Percentiles rank a stretch among this genome's conserved stretches.
phyloP scores from a whole-genome alignment of 805 yeast genomes.

The Kuraishia piskuri region DNA sequence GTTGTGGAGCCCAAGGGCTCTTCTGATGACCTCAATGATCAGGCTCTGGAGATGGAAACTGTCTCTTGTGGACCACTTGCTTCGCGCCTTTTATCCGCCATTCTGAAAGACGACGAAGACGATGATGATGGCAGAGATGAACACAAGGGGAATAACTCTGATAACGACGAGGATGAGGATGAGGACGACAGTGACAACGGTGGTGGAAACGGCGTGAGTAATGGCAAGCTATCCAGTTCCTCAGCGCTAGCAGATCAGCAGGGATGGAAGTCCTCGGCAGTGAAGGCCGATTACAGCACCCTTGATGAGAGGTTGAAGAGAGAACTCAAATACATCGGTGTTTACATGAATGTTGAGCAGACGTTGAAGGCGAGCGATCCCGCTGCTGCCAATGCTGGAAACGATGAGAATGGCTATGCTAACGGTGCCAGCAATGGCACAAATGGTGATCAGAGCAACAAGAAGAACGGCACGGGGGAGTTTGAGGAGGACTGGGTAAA shows the following conservation, averaged over 20 bases:
- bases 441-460: slow-evolving; percentile 10
- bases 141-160: slow-evolving; percentile 1
- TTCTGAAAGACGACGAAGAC: slow-evolving; percentile 38
- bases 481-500: slow-evolving; percentile 64
- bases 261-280: slow-evolving; percentile 37
- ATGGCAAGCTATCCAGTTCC: slow-evolving; percentile 10
- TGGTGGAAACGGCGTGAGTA: slow-evolving; percentile 8
- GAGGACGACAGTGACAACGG: slow-evolving; percentile 11
- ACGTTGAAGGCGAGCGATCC: slow-evolving; percentile 19
- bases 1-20: slow-evolving; percentile 35
- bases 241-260: slow-evolving; percentile 29
- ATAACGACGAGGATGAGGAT: slow-evolving; percentile 13
- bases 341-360: slow-evolving; percentile 57
- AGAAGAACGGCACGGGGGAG: slow-evolving; percentile 11
- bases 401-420: slow-evolving; percentile 12
- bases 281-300: slow-evolving; percentile 59
- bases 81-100: slow-evolving; percentile 74
- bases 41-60: slow-evolving; percentile 57
- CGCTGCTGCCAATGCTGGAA: not conserved
- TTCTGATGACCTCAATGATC: slow-evolving; percentile 49
- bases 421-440: slow-evolving; percentile 8
- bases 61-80: slow-evolving; percentile 89
- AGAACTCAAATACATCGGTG: slow-evolving; percentile 85
- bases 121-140: slow-evolving; percentile 11
- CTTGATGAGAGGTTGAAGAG: slow-evolving; percentile 84